phyloP scores from a whole-genome alignment of 345 rosid genomes.

The Bruguiera gymnorhiza region DNA sequence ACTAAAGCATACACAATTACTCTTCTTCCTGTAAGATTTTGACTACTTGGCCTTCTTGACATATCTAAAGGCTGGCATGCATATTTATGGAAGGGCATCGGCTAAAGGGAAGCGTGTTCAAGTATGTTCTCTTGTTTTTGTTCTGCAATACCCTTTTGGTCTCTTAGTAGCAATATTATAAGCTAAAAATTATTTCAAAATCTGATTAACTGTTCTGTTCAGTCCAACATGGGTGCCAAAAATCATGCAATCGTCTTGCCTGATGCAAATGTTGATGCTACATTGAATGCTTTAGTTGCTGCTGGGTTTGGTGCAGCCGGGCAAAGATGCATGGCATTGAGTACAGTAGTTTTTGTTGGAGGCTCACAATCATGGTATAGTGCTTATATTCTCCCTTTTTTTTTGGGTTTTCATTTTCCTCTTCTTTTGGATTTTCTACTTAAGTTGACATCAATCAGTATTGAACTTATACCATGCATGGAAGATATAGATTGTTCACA shows the following conservation, averaged over 20 bases:
- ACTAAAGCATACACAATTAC: background rate
- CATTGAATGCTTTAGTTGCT: conserved; percentile 81
- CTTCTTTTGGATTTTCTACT: background rate
- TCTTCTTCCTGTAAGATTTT: background rate
- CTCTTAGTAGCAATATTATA: background rate
- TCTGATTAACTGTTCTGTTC: conserved; percentile 14
- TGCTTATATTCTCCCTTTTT: background rate
- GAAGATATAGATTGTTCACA: background rate
- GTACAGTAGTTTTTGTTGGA: conserved; percentile 89
- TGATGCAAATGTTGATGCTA: conserved; percentile 74
- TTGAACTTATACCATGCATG: background rate
- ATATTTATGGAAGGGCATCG: conserved; percentile 83
- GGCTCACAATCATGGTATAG: conserved; percentile 68
- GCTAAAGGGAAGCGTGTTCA: conserved; percentile 96
- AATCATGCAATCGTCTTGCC: conserved; percentile 87
- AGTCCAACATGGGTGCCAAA: conserved; percentile 99
- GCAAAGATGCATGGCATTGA: conserved; percentile 97
- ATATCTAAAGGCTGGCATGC: conserved; percentile 86
- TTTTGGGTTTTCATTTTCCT: background rate
- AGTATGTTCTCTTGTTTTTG: conserved; percentile 36
- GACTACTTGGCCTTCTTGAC: conserved; percentile 14
- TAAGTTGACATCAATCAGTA: background rate
- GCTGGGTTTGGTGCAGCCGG: conserved; percentile 99
- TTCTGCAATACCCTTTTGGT: background rate
- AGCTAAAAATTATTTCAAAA: too few relatives aligned